These are phyloP conservation scores for Aureobasidium namibiae DNA, from an alignment of 2,329 filamentous ascomycete species.

Conservation along the genomic window DNA sequence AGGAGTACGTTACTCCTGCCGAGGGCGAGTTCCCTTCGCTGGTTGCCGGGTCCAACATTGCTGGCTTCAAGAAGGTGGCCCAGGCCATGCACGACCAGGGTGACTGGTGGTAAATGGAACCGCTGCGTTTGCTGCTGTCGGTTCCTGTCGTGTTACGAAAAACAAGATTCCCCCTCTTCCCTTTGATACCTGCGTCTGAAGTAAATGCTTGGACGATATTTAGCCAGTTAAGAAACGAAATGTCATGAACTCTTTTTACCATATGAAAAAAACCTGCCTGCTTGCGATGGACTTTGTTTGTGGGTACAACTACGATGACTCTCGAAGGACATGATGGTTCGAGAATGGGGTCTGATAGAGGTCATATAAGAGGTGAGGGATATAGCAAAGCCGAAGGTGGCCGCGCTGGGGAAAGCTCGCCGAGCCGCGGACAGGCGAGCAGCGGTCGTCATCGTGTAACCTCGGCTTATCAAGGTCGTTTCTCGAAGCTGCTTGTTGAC, in stretches of 20 bases:
- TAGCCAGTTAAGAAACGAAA: constrained; percentile 1
- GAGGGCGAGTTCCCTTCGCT: constrained; percentile 83
- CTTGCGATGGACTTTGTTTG: constrained; percentile 14
- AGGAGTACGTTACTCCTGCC: constrained; percentile 70
- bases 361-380: neutral
- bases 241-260: constrained; percentile 6
- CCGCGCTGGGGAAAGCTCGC: neutral
- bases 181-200: constrained; percentile 2
- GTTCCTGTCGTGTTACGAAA: neutral
- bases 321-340: neutral
- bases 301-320: neutral
- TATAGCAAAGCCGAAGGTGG: neutral
- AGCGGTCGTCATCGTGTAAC: no score
- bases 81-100: constrained; percentile 93
- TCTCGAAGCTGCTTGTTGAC: neutral
- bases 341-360: neutral
- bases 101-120: constrained; percentile 68
- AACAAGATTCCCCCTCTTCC: neutral
- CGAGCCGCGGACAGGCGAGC: neutral
- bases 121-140: neutral
- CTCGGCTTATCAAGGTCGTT: neutral
- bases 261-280: neutral
- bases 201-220: neutral
- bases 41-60: constrained; percentile 93
- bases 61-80: constrained; percentile 93